Percentiles rank a stretch among this genome's conserved stretches.
Evolutionary conservation across 805 yeast species (phyloP).

Genomic region (Kazachstania martiniae): DNA sequence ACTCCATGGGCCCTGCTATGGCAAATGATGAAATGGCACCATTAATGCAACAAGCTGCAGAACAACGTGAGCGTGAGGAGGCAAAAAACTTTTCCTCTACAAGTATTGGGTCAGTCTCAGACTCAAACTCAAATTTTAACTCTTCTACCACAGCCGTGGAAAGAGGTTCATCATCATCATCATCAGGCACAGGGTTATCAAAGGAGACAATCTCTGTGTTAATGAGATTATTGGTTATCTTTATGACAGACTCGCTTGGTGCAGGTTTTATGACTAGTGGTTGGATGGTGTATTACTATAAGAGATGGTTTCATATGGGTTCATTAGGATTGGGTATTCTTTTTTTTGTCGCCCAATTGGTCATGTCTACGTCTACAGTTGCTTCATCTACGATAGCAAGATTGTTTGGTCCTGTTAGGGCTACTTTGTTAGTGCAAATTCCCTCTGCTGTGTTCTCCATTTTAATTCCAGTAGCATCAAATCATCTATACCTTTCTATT

Average conservation of each 20-base stretch:
- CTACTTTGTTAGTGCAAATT: conserved; percentile 62
- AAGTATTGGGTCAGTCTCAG: conserved; percentile 1
- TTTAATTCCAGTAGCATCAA: conserved; percentile 38
- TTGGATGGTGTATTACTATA: conserved; percentile 80
- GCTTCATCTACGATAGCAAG: conserved; percentile 68
- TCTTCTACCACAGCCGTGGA: not conserved
- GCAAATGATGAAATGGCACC: conserved; percentile 21
- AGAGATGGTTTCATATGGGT: conserved; percentile 40
- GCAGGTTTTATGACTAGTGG: conserved; percentile 82
- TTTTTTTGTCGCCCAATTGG: conserved; percentile 51
- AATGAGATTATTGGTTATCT: conserved; percentile 42
- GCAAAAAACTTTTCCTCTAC: not conserved
- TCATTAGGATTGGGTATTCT: conserved; percentile 55
- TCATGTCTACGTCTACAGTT: conserved; percentile 58
- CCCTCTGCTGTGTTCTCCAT: conserved; percentile 65
- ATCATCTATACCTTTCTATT: conserved; percentile 35
- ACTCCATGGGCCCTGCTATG: conserved; percentile 7
- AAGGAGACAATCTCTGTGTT: conserved; percentile 34
- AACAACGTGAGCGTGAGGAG: not conserved
- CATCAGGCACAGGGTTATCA: conserved; percentile 20
- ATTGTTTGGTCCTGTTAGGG: conserved; percentile 63
- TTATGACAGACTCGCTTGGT: conserved; percentile 81
- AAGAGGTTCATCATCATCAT: not conserved
- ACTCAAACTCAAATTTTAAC: not conserved
- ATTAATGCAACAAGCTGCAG: conserved; percentile 8